These are phyloP conservation scores for Beauveria pseudobassiana DNA, from an alignment of 2,329 filamentous ascomycete species.

Conservation along the genomic window DNA sequence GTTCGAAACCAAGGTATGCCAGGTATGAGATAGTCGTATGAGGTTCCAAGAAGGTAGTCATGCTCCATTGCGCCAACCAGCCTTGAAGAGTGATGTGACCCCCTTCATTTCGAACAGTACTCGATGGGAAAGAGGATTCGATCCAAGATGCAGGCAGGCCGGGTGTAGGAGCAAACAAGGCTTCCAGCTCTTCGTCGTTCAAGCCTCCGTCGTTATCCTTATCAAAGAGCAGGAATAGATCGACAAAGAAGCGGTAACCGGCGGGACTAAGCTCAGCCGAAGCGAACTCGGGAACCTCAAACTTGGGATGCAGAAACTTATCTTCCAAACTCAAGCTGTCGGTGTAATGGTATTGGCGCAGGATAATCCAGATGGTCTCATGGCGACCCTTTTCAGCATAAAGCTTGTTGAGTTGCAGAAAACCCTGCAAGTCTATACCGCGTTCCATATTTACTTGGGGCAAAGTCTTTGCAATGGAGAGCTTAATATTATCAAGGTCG, in stretches of 20 bases:
- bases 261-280: slow-evolving; percentile 91
- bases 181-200: slow-evolving; percentile 75
- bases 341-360: slow-evolving; percentile 92
- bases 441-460: slow-evolving; percentile 54
- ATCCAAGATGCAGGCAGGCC: slow-evolving; percentile 81
- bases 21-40: slow-evolving; percentile 94
- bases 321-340: slow-evolving; percentile 91
- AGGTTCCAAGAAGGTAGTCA: slow-evolving; percentile 96
- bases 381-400: slow-evolving; percentile 97
- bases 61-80: slow-evolving; percentile 98
- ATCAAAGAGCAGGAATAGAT: slow-evolving; percentile 89
- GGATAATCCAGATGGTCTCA: slow-evolving; percentile 96
- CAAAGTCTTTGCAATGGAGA: slow-evolving; percentile 65
- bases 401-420: slow-evolving; percentile 86
- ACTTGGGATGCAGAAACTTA: slow-evolving; percentile 83
- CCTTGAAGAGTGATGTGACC: slow-evolving; percentile 94
- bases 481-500: slow-evolving; percentile 86
- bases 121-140: slow-evolving; percentile 83
- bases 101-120: slow-evolving; percentile 89
- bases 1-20: slow-evolving; percentile 91
- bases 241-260: slow-evolving; percentile 95
- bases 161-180: slow-evolving; percentile 87
- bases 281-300: slow-evolving; percentile 86
- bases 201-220: slow-evolving; percentile 96
- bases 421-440: slow-evolving; percentile 76